Evolutionary conservation across 257 asterid genomes (phyloP).

Genomic region (Jaltomata sinuosa): DNA sequence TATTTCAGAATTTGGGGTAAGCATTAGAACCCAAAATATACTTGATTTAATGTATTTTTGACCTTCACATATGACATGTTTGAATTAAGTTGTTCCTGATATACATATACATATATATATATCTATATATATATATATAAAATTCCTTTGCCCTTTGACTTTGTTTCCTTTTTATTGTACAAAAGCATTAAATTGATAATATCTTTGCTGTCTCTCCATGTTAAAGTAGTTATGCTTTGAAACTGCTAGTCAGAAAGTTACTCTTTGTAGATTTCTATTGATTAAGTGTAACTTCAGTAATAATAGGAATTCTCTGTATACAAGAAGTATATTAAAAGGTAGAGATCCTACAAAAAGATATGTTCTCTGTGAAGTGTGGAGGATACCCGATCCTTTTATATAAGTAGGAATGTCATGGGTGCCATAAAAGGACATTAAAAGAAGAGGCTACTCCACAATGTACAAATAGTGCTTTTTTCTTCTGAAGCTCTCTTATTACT

Average conservation of each 20-base stretch:
- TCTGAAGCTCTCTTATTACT: not conserved
- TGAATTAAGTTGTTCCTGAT: not conserved
- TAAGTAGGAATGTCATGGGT: not conserved
- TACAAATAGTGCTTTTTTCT: not conserved
- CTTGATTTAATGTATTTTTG: not conserved
- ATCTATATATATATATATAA: too few species aligned
- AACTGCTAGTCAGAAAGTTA: not conserved
- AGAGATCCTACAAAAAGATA: not conserved
- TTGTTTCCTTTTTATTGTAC: not conserved
- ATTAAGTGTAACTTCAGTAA: not conserved
- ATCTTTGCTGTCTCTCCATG: not conserved
- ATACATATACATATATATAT: too few species aligned
- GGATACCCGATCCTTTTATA: not conserved
- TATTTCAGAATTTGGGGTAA: slow-evolving; percentile 66
- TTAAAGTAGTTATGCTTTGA: not conserved
- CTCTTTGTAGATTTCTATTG: not conserved
- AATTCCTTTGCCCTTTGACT: not conserved
- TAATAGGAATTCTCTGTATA: not conserved
- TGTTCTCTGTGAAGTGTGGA: not conserved
- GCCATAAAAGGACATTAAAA: not conserved
- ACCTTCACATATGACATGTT: not conserved
- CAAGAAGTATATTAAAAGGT: not conserved
- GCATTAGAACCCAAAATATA: slow-evolving; percentile 11
- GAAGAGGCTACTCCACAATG: not conserved
- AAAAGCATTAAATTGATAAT: not conserved